Conservation (phyloP, 306 rosid species). For the Urtica urens region DNA sequence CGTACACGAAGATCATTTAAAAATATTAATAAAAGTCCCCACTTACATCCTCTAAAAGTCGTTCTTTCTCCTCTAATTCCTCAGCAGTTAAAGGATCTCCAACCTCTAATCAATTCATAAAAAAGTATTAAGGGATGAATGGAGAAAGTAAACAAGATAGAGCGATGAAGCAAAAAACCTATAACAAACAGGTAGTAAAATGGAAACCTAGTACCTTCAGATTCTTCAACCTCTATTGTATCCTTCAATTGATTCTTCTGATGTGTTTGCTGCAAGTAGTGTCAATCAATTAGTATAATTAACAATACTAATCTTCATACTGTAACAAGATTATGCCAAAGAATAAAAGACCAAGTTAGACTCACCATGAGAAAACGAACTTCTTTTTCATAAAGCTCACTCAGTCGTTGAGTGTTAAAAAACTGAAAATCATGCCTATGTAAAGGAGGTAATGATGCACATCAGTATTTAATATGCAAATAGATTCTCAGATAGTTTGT, state of each 20-base stretch:
- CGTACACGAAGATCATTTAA: conserved; percentile 12
- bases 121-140: background rate
- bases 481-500: too few species aligned
- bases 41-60: conserved; percentile 64
- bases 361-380: conserved; percentile 95
- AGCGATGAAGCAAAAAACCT: too few species aligned
- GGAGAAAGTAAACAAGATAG: background rate
- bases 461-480: too few species aligned
- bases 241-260: conserved; percentile 96
- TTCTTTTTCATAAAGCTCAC: conserved; percentile 95
- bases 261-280: conserved; percentile 68
- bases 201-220: conserved; percentile 49
- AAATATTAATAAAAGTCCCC: conserved; percentile 4
- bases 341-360: conserved; percentile 16
- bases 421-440: conserved; percentile 91
- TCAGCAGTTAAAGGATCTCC: conserved; percentile 96
- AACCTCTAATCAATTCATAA: conserved; percentile 33
- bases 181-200: background rate
- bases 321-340: background rate
- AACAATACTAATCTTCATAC: background rate
- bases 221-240: conserved; percentile 89
- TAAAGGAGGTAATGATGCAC: too few species aligned
- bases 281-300: conserved; percentile 3
- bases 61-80: conserved; percentile 90
- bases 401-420: conserved; percentile 84